phyloP scores from a whole-genome alignment of 116 monocot species.

The Papilionanthe hybrid region DNA sequence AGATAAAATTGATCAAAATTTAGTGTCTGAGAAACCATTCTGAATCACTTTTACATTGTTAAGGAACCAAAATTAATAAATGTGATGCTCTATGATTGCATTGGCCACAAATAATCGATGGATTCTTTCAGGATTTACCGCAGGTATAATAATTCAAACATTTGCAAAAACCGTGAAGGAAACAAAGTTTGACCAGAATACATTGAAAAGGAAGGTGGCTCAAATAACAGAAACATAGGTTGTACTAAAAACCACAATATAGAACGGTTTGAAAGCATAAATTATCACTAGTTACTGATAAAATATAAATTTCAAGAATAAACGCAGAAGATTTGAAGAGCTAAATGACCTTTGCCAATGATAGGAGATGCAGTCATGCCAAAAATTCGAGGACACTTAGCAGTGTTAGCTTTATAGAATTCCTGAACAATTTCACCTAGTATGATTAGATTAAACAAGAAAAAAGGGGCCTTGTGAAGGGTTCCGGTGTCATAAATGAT shows the following conservation, averaged over 20 bases:
- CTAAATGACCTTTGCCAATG: conserved; percentile 73
- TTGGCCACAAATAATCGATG: too few relatives aligned
- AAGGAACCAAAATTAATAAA: too few relatives aligned
- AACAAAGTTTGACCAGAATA: neutral
- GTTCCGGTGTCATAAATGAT: neutral
- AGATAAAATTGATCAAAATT: too few relatives aligned
- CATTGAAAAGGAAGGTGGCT: neutral
- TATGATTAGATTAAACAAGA: neutral
- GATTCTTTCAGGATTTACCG: too few relatives aligned
- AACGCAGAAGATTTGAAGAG: neutral
- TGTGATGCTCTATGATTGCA: too few relatives aligned
- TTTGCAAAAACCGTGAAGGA: neutral
- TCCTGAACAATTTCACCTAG: conserved; percentile 34
- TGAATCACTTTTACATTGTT: too few relatives aligned
- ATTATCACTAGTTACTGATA: neutral
- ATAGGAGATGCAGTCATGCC: conserved; percentile 99
- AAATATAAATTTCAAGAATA: neutral
- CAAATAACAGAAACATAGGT: neutral
- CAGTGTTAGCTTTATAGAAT: conserved; percentile 48
- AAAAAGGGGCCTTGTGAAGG: neutral
- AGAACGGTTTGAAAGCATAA: neutral
- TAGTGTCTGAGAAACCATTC: too few relatives aligned
- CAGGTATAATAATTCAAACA: neutral
- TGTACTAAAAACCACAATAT: neutral
- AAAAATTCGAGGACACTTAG: conserved; percentile 66